Base-by-base conservation (phyloP, 306 rosid species). In the Prosopis cineraria region DNA sequence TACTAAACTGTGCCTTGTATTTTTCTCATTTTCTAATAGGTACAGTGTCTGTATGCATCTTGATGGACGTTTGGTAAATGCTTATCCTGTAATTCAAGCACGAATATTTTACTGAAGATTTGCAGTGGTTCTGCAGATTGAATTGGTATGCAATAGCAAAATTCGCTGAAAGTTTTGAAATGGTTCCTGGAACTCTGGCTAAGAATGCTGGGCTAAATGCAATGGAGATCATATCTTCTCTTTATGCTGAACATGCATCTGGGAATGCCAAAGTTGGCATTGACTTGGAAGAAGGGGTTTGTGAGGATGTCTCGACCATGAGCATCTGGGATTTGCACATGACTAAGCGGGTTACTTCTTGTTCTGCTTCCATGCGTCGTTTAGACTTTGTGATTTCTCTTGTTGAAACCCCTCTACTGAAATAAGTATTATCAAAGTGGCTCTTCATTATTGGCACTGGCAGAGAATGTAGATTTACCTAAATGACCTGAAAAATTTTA, bases 141-240 rank as follows among this genome's bases (percentile, higher is more conserved):
- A 97, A 94, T 84, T 97, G 92, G 84, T 94, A 90, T 85, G 98
- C 98, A 7, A 84, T 92, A 66, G 93, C 98, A 67, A 92, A 94
- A 79, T 94, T 94, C 88, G 97, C 97, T 40, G 93, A 92, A 79
- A 87, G 97, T 82, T 94, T 94, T 82, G 98, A 94, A 88, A 88
- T 94, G 91, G 87, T 94, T 56, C 97, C 98, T 45, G 85, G 91
- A 87, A 94, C 93, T 9, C 86, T 94, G 47, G 89, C 98, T 41
- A 97, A 92, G 79, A 94, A 94, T 92, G 97, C 97, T 63, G 98
- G 98, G 76, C 87, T 89, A 64, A 92, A 92, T 86, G 90, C 96
- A 30, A 94, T 94, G 98, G 97, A 92, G 83, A 90, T 92, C 55
- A 94, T 94, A 81, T 92, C 98, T 48, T 90, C 97, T 43, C 87